A percentile compares a stretch with the other conserved stretches of the same genome.
Conservation (phyloP, 495 filamentous ascomycete genomes). For the Aspergillus diversus region DNA sequence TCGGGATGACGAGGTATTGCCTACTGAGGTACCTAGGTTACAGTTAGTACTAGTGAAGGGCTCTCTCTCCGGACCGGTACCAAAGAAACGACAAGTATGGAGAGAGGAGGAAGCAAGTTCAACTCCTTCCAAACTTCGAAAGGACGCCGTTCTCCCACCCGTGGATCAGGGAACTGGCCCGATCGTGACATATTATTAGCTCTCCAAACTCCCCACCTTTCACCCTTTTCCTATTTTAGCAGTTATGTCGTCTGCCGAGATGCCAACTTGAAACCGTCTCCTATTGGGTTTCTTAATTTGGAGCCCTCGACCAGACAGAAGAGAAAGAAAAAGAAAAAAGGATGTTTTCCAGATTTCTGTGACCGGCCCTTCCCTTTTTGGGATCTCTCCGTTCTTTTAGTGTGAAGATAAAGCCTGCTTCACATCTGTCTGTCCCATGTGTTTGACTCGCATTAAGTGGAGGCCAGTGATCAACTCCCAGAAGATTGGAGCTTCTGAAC, state of each 20-base stretch:
- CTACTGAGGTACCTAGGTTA: neutral
- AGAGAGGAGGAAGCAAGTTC: neutral
- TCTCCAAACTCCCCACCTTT: conserved; percentile 1
- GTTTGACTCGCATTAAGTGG: neutral
- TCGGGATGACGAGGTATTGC: neutral
- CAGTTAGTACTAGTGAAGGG: neutral
- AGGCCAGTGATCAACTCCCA: conserved; percentile 13
- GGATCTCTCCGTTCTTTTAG: conserved; percentile 12
- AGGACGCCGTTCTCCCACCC: conserved; percentile 4
- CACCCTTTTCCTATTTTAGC: conserved; percentile 17
- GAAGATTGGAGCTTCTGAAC: neutral
- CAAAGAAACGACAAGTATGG: neutral
- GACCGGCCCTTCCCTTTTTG: conserved; percentile 6
- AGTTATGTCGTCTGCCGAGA: conserved; percentile 16
- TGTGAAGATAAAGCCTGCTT: conserved; percentile 18
- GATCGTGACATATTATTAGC: conserved; percentile 22
- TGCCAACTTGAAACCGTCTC: conserved; percentile 21
- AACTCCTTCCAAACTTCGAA: conserved; percentile 12
- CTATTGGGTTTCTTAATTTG: conserved; percentile 22
- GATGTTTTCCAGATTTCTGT: neutral
- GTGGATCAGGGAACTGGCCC: conserved; percentile 10
- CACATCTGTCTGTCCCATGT: conserved; percentile 2
- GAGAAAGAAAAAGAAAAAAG: neutral
- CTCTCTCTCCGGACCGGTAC: conserved; percentile 1
- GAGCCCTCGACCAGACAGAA: conserved; percentile 21